phyloP scores from a whole-genome alignment of 768 basidiomycete genomes.

The Leccinum subgranulosum region DNA sequence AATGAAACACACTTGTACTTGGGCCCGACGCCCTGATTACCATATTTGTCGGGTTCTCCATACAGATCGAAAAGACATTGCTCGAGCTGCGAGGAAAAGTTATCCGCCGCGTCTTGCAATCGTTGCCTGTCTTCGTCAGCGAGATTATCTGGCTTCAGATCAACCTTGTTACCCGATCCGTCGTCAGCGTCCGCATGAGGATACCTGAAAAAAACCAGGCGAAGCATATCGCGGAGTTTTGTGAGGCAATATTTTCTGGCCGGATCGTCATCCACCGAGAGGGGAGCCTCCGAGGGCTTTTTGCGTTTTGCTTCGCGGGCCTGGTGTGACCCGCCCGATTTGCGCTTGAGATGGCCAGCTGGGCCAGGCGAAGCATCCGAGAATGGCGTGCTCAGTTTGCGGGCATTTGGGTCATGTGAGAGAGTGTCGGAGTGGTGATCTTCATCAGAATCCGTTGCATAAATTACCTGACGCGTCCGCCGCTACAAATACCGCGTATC shows the following conservation, averaged over 20 bases:
- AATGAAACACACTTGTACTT: constrained; percentile 73
- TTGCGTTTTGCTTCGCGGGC: constrained; percentile 46
- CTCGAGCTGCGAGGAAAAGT: constrained; percentile 73
- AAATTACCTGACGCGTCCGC: constrained; percentile 38
- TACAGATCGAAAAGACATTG: constrained; percentile 72
- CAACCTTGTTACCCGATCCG: constrained; percentile 31
- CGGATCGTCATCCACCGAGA: constrained; percentile 58
- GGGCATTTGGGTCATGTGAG: constrained; percentile 11
- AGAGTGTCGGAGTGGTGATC: constrained; percentile 33
- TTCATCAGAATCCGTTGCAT: constrained; percentile 40
- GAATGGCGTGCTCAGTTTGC: constrained; percentile 16
- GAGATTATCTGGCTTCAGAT: constrained; percentile 52
- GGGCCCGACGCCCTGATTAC: constrained; percentile 56
- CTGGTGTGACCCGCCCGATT: constrained; percentile 38
- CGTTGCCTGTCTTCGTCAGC: constrained; percentile 56
- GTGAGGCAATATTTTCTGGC: constrained; percentile 76
- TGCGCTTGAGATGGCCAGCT: constrained; percentile 48
- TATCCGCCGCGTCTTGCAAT: constrained; percentile 54
- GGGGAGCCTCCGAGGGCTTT: constrained; percentile 39
- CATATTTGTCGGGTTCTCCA: constrained; percentile 71
- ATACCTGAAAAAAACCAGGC: constrained; percentile 68
- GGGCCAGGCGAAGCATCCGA: constrained; percentile 23
- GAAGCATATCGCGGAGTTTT: constrained; percentile 71
- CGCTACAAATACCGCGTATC: constrained; percentile 36
- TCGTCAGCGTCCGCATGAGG: constrained; percentile 47